A percentile compares a stretch with the other conserved stretches of the same genome.
Conservation (phyloP, 345 rosid genomes). For the Aegle marmelos region DNA sequence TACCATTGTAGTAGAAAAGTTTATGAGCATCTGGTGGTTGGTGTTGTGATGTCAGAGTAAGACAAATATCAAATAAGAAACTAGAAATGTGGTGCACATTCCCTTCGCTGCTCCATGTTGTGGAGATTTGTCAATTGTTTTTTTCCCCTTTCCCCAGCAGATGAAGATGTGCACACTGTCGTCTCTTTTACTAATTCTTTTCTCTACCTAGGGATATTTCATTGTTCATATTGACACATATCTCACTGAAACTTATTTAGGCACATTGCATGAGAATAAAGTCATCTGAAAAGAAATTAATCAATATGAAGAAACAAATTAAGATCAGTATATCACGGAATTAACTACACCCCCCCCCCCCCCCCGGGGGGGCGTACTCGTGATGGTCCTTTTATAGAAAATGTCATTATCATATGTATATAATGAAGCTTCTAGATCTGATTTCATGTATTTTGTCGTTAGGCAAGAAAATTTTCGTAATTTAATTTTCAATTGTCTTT, state of each 20-base stretch:
- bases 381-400: not conserved
- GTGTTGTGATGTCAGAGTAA: not conserved
- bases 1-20: not conserved
- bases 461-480: not conserved
- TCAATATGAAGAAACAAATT: constrained; percentile 1
- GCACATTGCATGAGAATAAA: not conserved
- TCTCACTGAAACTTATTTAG: not conserved
- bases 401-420: not conserved
- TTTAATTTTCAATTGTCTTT: not conserved
- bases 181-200: not conserved
- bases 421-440: not conserved
- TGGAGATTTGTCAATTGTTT: not conserved
- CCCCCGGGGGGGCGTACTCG: no score
- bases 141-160: not conserved
- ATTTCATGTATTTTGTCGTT: not conserved
- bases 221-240: not conserved
- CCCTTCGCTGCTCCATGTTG: not conserved
- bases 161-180: not conserved
- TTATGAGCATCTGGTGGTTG: not conserved
- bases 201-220: not conserved
- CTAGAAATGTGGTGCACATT: not conserved
- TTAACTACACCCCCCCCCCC: not conserved
- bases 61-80: not conserved
- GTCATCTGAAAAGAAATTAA: not conserved
- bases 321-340: not conserved